These are phyloP conservation scores for Fusarium abutilonis DNA, from an alignment of 2,329 filamentous ascomycete species.

Conservation along the genomic window DNA sequence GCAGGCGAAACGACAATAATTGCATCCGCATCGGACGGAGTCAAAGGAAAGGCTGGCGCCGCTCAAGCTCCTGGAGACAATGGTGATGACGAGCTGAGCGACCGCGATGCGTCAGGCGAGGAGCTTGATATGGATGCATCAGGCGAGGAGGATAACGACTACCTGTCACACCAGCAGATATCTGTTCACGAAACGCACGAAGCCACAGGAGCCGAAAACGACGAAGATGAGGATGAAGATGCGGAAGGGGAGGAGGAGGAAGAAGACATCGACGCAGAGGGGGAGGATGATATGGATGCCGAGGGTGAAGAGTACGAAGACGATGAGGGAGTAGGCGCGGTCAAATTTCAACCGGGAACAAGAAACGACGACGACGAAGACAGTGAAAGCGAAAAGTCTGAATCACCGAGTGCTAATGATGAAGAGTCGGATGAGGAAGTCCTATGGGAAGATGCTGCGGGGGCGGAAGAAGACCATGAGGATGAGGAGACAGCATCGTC, in stretches of 20 bases:
- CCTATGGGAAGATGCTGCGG: constrained; percentile 66
- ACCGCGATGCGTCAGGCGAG: constrained; percentile 55
- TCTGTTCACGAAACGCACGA: constrained; percentile 43
- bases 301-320: constrained; percentile 54
- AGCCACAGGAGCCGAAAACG: constrained; percentile 46
- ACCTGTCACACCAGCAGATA: constrained; percentile 44
- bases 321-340: constrained; percentile 65
- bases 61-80: constrained; percentile 38
- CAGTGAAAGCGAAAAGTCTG: constrained; percentile 57
- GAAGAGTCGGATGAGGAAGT: constrained; percentile 59
- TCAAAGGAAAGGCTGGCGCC: background rate
- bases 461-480: constrained; percentile 64
- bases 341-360: constrained; percentile 64
- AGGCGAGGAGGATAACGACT: constrained; percentile 55
- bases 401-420: constrained; percentile 60
- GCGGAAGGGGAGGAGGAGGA: constrained; percentile 42
- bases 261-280: constrained; percentile 43
- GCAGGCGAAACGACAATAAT: constrained; percentile 45
- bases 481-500: constrained; percentile 61
- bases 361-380: constrained; percentile 61
- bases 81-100: constrained; percentile 52
- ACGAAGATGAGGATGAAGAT: constrained; percentile 51
- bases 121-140: constrained; percentile 56
- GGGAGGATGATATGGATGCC: constrained; percentile 53
- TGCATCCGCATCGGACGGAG: constrained; percentile 26